Evolutionary conservation across 306 rosid genomes (phyloP), one percentile per base, ranked within the genome.

Genomic region (Inga oerstediana): DNA sequence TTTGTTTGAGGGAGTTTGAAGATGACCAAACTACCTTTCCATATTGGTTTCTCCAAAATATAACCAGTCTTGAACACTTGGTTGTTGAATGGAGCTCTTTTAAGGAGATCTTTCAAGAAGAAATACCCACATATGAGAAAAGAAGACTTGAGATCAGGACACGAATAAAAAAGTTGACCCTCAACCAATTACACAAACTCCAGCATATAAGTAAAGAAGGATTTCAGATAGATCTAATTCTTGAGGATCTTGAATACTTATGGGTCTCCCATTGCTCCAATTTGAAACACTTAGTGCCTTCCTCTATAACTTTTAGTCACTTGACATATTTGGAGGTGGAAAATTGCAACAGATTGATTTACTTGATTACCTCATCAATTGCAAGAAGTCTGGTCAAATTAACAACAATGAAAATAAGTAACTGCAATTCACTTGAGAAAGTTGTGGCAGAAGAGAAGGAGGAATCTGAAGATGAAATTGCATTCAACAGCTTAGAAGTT

Each of bases 251-350:
- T 9, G 65, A 58, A 20, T 2, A 0, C 30, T 9, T 58, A n/a
- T 0, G 0, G 0, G 65, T 58, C 4, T 4, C n/a, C 3, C 30
- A n/a, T 0, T 58, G 65, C n/a, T n/a, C 65, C 32, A 58, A 20
- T 2, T 58, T 58, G 65, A 58, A 58, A 2, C 0, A n/a, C 65
- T 20, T 58, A n/a, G 65, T 58, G 30, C 65, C 65, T 58, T 45
- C 48, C 2, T 45, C 48, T 8, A 13, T 45, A 9, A 45, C 13
- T 45, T 10, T 45, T 8, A 45, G 48, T 45, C 13, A 10, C 48
- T 45, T 45, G 48, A 45, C 3, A 45, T 0, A 45, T 45, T 45
- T 45, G 0, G 48, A 45, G 48, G 48, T 45, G 13, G 0, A 10
- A 10, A 45, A 45, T 45, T 45, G 48, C 48, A 45, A 45, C 9